These are phyloP conservation scores for Trypanosoma conorhini DNA, from an alignment of 208 protist genomes.

Conservation along the genomic window DNA sequence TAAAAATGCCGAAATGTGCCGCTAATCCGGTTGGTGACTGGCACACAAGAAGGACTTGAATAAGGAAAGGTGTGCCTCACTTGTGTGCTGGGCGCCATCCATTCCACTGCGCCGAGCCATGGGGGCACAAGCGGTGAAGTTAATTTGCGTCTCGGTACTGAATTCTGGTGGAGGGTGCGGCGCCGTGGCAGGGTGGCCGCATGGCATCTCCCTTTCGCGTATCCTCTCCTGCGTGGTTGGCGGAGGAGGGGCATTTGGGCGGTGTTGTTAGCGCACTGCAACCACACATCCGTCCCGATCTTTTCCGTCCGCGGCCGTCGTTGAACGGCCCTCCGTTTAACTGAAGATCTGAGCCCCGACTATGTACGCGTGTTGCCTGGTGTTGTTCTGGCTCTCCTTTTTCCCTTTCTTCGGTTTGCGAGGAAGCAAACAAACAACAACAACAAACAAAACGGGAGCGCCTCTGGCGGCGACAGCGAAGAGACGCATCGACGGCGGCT, in stretches of 20 bases:
- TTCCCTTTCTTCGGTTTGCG: neutral
- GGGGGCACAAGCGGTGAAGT: neutral
- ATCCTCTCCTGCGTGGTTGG: conserved; percentile 2
- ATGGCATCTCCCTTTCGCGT: conserved; percentile 4
- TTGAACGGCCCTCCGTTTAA: too few species aligned
- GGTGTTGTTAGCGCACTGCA: neutral
- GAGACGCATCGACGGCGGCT: neutral
- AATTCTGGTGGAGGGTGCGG: neutral
- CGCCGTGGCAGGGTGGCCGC: neutral
- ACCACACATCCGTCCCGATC: too few species aligned
- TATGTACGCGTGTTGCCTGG: too few species aligned
- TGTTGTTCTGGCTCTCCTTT: too few species aligned
- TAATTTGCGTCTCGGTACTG: neutral
- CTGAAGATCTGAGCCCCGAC: too few species aligned
- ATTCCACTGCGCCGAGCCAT: neutral
- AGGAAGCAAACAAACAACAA: neutral
- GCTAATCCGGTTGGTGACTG: too few species aligned
- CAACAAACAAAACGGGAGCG: neutral
- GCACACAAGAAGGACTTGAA: too few species aligned
- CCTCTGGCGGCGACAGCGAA: neutral
- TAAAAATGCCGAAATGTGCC: too few species aligned
- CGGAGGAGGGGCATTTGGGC: neutral
- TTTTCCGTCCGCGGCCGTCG: too few species aligned
- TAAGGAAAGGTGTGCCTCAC: too few species aligned
- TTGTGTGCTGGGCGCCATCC: too few species aligned